These are phyloP conservation scores for Glonium stellatum DNA, from an alignment of 495 filamentous ascomycete genomes.

Conservation along the genomic window DNA sequence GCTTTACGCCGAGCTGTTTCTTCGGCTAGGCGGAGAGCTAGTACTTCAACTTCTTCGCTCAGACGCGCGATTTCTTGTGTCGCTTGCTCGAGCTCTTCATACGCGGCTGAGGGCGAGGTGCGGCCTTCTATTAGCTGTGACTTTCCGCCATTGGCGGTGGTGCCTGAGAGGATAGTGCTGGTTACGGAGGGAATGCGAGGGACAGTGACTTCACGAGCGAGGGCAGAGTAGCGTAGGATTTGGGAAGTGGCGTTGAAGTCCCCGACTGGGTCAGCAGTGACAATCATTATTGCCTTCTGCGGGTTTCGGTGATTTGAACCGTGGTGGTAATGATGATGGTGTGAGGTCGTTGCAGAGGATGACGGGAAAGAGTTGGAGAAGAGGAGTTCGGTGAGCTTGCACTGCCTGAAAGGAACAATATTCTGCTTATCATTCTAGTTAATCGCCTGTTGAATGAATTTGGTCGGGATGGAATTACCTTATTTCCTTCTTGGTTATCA, in stretches of 20 bases:
- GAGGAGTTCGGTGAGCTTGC: slow-evolving; percentile 91
- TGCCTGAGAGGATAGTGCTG: slow-evolving; percentile 50
- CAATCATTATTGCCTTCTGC: slow-evolving; percentile 91
- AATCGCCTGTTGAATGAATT: neutral
- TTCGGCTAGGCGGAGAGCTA: slow-evolving; percentile 52
- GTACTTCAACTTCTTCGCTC: slow-evolving; percentile 61
- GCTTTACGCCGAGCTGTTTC: slow-evolving; percentile 52
- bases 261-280: slow-evolving; percentile 87
- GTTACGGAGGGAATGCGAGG: slow-evolving; percentile 76
- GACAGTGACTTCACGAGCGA: slow-evolving; percentile 88
- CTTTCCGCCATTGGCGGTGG: slow-evolving; percentile 23
- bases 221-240: slow-evolving; percentile 88
- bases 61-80: slow-evolving; percentile 68
- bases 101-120: slow-evolving; percentile 41
- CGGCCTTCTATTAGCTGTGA: slow-evolving; percentile 41
- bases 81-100: slow-evolving; percentile 68
- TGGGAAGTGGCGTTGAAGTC: slow-evolving; percentile 97
- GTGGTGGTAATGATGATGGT: slow-evolving; percentile 25
- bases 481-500: slow-evolving; percentile 62
- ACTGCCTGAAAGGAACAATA: slow-evolving; percentile 86
- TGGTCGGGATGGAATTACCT: slow-evolving; percentile 46
- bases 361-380: slow-evolving; percentile 93
- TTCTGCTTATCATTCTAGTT: slow-evolving; percentile 47
- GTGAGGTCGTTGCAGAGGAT: slow-evolving; percentile 41
- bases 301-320: slow-evolving; percentile 46